Evolutionary conservation across 2,329 filamentous ascomycete species (phyloP).

Genomic region (Massarina eburnea): DNA sequence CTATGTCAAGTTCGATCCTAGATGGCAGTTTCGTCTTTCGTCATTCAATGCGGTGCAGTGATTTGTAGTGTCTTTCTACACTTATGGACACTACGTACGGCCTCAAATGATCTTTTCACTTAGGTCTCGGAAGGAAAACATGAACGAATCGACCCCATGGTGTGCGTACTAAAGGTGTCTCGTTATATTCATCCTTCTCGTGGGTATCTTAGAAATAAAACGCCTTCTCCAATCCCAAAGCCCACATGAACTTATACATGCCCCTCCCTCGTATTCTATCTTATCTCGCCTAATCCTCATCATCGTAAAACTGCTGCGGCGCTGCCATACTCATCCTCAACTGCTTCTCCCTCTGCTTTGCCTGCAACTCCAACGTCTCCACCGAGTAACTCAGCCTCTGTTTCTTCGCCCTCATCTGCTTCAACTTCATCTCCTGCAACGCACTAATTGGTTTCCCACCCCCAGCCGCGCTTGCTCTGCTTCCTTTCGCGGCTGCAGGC

Average conservation of each 20-base stretch:
- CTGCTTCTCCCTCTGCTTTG: constrained; percentile 73
- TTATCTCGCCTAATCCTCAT: constrained; percentile 7
- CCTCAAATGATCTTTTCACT: too few relatives aligned
- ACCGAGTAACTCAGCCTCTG: constrained; percentile 85
- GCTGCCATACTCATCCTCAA: constrained; percentile 72
- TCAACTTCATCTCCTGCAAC: constrained; percentile 60
- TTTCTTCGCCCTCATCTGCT: constrained; percentile 75
- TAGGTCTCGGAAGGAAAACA: too few relatives aligned
- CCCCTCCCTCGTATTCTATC: neutral
- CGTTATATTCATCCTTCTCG: neutral
- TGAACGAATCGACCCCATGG: too few relatives aligned
- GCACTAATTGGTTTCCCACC: constrained; percentile 39
- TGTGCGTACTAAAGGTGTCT: too few relatives aligned
- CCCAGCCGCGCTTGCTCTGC: constrained; percentile 15
- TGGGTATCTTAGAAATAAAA: constrained; percentile 37
- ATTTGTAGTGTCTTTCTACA: too few relatives aligned
- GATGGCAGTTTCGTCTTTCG: too few relatives aligned
- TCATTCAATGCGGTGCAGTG: too few relatives aligned
- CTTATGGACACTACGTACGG: too few relatives aligned
- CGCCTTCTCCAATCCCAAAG: constrained; percentile 10
- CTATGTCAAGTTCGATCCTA: too few relatives aligned
- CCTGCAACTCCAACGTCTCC: constrained; percentile 81
- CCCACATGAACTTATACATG: neutral
- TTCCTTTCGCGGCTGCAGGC: constrained; percentile 23
- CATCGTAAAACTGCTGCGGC: constrained; percentile 41